Evolutionary conservation across 2,329 filamentous ascomycete species (phyloP).

Genomic region (Fusarium sp.): DNA sequence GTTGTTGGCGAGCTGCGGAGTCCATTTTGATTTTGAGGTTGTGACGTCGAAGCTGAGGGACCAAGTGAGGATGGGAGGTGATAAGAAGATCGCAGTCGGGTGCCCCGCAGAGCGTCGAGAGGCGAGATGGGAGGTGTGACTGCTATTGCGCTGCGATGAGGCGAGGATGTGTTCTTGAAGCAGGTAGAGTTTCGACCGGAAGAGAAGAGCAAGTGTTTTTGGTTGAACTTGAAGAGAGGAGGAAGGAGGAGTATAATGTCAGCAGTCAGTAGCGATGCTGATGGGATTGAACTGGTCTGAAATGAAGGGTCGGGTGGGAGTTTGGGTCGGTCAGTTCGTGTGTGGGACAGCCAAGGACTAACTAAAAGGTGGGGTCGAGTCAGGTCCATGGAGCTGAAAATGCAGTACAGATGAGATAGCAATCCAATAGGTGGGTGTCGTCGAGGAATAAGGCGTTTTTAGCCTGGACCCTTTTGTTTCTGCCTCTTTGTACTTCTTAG

Average conservation of each 20-base stretch:
- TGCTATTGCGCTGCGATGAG: background rate
- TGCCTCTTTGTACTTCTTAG: background rate
- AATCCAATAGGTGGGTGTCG: background rate
- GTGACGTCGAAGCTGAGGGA: constrained; percentile 15
- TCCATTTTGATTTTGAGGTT: constrained; percentile 41
- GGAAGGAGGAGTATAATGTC: constrained; percentile 9
- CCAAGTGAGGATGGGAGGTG: constrained; percentile 1
- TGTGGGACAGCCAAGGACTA: constrained; percentile 13
- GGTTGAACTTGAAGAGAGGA: constrained; percentile 4
- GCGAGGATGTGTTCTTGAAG: background rate
- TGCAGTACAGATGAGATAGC: constrained; percentile 21
- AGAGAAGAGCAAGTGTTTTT: background rate
- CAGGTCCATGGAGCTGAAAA: constrained; percentile 23
- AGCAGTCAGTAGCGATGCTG: constrained; percentile 21
- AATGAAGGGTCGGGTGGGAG: constrained; percentile 21
- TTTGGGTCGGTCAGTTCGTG: constrained; percentile 24
- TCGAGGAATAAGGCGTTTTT: constrained; percentile 7
- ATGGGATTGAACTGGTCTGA: constrained; percentile 12
- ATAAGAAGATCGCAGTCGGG: constrained; percentile 19
- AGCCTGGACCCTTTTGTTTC: constrained; percentile 4
- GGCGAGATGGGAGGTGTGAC: constrained; percentile 1
- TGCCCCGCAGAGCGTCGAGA: constrained; percentile 34
- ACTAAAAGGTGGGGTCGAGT: constrained; percentile 36
- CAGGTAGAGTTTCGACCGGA: background rate
- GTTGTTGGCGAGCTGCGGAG: constrained; percentile 44